These are phyloP conservation scores for Sclerotinia trifoliorum DNA, from an alignment of 2,329 filamentous ascomycete species.

Conservation along the genomic window DNA sequence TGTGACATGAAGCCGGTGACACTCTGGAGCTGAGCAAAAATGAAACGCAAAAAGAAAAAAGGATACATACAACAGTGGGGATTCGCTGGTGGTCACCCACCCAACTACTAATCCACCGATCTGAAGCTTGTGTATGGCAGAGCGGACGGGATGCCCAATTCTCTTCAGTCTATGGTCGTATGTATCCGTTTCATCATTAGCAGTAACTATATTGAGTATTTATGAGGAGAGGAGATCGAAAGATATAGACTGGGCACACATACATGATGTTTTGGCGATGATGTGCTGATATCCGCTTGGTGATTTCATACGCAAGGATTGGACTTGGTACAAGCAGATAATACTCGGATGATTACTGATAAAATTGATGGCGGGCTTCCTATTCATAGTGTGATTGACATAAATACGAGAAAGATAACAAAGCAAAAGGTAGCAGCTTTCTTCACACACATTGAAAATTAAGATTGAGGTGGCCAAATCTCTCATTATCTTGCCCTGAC, in stretches of 20 bases:
- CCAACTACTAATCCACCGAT: conserved; percentile 20
- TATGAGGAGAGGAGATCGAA: accelerated
- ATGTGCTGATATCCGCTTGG: neutral
- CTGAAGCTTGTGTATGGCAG: conserved; percentile 20
- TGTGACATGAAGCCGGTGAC: neutral
- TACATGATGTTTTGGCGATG: neutral
- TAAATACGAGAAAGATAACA: too few species aligned
- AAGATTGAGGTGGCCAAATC: conserved; percentile 40
- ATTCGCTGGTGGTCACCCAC: conserved; percentile 17
- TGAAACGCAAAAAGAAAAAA: neutral
- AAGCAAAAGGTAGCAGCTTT: neutral
- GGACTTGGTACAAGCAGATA: neutral
- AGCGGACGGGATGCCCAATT: conserved; percentile 21
- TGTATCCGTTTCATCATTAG: accelerated
- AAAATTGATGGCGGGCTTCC: neutral
- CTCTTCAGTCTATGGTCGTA: conserved; percentile 22
- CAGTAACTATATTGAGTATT: neutral
- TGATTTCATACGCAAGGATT: neutral
- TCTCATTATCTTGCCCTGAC: conserved; percentile 40
- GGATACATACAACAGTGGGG: conserved; percentile 3
- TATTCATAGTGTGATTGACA: neutral
- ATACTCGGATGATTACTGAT: neutral
- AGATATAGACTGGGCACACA: too few species aligned
- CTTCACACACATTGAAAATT: neutral
- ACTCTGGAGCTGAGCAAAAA: neutral